Base-by-base conservation (phyloP, 306 rosid genomes). In the Cucurbita pepo region DNA sequence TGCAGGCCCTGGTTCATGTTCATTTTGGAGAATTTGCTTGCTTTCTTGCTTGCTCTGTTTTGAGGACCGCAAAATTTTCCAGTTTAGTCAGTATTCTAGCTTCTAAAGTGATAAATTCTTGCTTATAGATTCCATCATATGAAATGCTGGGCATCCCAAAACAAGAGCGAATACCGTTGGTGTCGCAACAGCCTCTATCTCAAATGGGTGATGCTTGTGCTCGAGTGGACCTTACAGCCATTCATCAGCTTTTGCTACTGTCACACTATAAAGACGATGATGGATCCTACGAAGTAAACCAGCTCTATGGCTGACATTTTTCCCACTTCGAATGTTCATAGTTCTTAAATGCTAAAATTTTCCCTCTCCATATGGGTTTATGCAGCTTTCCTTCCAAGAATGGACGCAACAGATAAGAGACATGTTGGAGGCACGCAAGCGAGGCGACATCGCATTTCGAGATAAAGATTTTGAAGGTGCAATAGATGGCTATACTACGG, bases 381-480 rank as follows among this genome's bases (percentile, higher is more conserved):
- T 57, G n/a, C 37, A 87, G 88, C 78, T 89, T 66, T 91, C 90
- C 76, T 91, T 89, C 87, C 96, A 89, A 87, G 97, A 85, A 76
- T 91, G 96, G 93, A 89, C 90, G 15, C 96, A 87, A 64, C 93
- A 86, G 70, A 86, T 86, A 77, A 84, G 88, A 79, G 96, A 91
- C 75, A 84, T 87, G 89, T 76, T 87, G 80, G 89, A 80, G 77
- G 93, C 92, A 43, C 79, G 95, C 79, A 88, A 87, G 81, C 86
- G 84, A 38, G 92, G 91, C 9, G 93, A 91, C 83, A 65, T 85
- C 78, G 90, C 92, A 62, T 88, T 88, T 48, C 92, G 91, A 34
- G 96, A 87, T 74, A 84, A 77, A 84, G 89, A 89, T 83, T 84
- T 87, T 59, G 83, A 48, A 80, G 70, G 87, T 10, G 84, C 96